These are phyloP conservation scores for Ophiocordyceps camponoti-rufipedis DNA, from an alignment of 2,329 filamentous ascomycete species.

Conservation along the genomic window DNA sequence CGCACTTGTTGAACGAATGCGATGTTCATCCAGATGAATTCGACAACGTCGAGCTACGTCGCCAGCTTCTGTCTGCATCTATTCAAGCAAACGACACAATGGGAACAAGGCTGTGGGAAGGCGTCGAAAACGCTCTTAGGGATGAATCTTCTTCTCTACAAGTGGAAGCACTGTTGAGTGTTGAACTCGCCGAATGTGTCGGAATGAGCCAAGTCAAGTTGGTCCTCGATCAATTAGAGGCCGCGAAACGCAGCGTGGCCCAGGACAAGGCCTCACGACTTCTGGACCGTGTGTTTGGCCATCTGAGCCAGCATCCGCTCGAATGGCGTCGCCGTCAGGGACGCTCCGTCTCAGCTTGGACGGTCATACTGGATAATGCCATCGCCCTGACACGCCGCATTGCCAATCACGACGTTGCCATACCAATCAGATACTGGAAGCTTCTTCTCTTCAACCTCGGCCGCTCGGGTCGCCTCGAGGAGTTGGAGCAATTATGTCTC, in stretches of 20 bases:
- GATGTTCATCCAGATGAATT: slow-evolving; percentile 39
- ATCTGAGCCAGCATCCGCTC: slow-evolving; percentile 10
- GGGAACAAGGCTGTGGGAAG: slow-evolving; percentile 24
- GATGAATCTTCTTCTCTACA: slow-evolving; percentile 5
- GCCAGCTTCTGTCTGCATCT: slow-evolving; percentile 17
- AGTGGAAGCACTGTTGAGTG: slow-evolving; percentile 8
- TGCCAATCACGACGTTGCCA: slow-evolving; percentile 13
- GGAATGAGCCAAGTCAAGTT: slow-evolving; percentile 8
- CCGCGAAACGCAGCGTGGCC: slow-evolving; percentile 9
- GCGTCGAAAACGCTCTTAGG: slow-evolving; percentile 15
- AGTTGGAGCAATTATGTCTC: slow-evolving; percentile 24
- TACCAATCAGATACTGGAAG: slow-evolving; percentile 22
- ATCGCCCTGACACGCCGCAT: slow-evolving; percentile 12
- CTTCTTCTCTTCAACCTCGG: slow-evolving; percentile 25
- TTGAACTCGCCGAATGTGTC: slow-evolving; percentile 4
- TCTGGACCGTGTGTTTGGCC: slow-evolving; percentile 9
- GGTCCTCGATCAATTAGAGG: slow-evolving; percentile 15
- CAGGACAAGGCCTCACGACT: slow-evolving; percentile 11
- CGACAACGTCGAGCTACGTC: slow-evolving; percentile 23
- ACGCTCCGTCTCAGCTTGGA: background rate
- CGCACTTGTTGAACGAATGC: slow-evolving; percentile 21
- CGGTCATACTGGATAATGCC: slow-evolving; percentile 11
- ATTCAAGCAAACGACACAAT: slow-evolving; percentile 16
- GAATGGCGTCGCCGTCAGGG: background rate
- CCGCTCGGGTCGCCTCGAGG: slow-evolving; percentile 21